phyloP scores from a whole-genome alignment of 2,329 filamentous ascomycete species.

The Lasiodiplodia gonubiensis region DNA sequence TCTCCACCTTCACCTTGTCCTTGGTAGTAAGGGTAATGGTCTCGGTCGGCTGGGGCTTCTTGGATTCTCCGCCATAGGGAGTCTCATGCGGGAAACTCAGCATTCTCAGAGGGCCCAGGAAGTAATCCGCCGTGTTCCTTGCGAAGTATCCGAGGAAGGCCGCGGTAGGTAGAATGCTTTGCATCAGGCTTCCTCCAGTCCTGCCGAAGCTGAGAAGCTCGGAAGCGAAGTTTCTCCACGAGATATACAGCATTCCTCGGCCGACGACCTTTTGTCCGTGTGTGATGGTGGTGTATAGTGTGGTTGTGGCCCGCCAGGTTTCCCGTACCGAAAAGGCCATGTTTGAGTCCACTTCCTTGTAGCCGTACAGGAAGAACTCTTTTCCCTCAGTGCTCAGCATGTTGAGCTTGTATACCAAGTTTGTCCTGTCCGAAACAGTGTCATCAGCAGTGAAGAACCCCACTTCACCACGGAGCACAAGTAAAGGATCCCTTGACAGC shows the following conservation, averaged over 20 bases:
- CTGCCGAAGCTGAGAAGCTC: conserved; percentile 59
- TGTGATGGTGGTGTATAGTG: conserved; percentile 66
- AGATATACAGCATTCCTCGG: conserved; percentile 67
- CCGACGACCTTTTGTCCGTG: conserved; percentile 45
- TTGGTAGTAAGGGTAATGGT: conserved; percentile 55
- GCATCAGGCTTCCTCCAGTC: conserved; percentile 45
- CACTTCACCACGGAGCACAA: conserved; percentile 62
- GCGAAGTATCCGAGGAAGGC: conserved; percentile 64
- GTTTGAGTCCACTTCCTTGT: conserved; percentile 66
- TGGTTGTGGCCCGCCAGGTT: conserved; percentile 67
- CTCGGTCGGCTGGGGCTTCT: conserved; percentile 51
- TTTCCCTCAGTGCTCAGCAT: conserved; percentile 62
- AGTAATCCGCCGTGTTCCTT: conserved; percentile 58
- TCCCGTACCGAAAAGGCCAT: conserved; percentile 60
- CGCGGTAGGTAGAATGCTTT: conserved; percentile 37
- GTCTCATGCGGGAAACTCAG: conserved; percentile 52
- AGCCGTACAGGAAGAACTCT: conserved; percentile 64
- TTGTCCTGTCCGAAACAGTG: conserved; percentile 63
- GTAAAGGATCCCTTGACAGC: conserved; percentile 55
- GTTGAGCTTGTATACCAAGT: conserved; percentile 67
- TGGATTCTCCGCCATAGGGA: conserved; percentile 36
- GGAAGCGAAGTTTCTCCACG: conserved; percentile 59
- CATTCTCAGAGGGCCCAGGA: conserved; percentile 63
- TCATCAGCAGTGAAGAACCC: conserved; percentile 62
- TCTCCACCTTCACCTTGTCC: conserved; percentile 54